These are phyloP conservation scores for Pleurotus ostreatus DNA, from an alignment of 768 basidiomycete genomes.

Conservation along the genomic window DNA sequence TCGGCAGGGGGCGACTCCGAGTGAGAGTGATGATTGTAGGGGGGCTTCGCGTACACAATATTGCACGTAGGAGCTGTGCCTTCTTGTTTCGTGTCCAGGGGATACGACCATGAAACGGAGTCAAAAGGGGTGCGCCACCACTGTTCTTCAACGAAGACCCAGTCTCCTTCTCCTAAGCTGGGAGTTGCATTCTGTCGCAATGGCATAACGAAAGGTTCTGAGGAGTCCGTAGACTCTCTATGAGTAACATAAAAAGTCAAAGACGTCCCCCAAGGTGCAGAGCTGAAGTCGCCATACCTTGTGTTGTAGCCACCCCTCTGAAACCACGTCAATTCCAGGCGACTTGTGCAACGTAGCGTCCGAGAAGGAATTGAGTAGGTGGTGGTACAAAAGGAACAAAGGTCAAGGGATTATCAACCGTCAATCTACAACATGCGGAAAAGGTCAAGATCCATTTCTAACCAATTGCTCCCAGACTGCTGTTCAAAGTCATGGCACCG, in stretches of 20 bases:
- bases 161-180: constrained; percentile 29
- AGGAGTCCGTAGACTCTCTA: not conserved
- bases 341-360: not conserved
- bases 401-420: not conserved
- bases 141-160: constrained; percentile 33
- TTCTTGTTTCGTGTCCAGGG: constrained; percentile 8
- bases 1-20: constrained; percentile 13
- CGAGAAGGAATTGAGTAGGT: constrained; percentile 1
- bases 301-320: not conserved
- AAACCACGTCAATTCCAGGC: constrained; percentile 5
- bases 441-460: constrained; percentile 9
- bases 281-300: not conserved
- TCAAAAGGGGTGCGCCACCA: constrained; percentile 39
- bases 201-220: not conserved
- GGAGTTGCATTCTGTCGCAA: not conserved
- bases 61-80: constrained; percentile 13
- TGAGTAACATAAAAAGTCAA: not conserved
- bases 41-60: constrained; percentile 21
- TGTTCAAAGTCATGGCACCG: too few relatives aligned
- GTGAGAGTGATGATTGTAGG: constrained; percentile 30
- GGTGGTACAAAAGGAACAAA: not conserved
- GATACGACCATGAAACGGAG: constrained; percentile 37
- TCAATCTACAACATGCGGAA: constrained; percentile 8
- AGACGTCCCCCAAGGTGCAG: not conserved
- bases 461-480: not conserved